These are phyloP conservation scores for Leishmania aethiopica DNA, from an alignment of 208 protist genomes.

Conservation along the genomic window DNA sequence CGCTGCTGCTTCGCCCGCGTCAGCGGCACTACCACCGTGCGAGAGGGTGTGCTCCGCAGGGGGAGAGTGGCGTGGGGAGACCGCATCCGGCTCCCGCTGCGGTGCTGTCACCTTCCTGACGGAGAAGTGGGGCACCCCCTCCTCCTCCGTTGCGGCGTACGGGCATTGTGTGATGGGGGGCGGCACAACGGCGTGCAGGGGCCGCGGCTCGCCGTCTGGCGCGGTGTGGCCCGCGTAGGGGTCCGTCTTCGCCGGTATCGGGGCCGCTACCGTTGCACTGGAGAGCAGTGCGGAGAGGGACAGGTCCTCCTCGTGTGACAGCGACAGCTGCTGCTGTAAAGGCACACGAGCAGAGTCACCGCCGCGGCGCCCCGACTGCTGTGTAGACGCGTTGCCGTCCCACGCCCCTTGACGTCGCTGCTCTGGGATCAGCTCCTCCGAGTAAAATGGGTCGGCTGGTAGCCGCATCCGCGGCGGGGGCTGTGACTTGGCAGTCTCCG, in stretches of 20 bases:
- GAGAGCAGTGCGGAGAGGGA: not conserved
- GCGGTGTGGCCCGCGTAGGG: not conserved
- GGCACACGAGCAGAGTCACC: not conserved
- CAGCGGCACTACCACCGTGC: not conserved
- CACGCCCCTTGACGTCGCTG: not conserved
- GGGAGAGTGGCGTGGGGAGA: not conserved
- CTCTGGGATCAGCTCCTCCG: not conserved
- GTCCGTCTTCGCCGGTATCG: not conserved
- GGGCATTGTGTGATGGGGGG: not conserved
- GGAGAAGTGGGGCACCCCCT: not conserved
- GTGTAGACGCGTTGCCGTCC: not conserved
- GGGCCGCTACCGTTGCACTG: not conserved
- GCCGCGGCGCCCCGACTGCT: not conserved
- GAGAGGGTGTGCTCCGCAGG: not conserved
- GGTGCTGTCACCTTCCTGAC: not conserved
- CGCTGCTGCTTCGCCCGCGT: not conserved
- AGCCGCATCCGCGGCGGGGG: constrained; percentile 21
- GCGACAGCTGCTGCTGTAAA: not conserved
- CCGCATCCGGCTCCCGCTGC: not conserved
- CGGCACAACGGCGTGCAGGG: not conserved
- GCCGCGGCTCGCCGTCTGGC: not conserved
- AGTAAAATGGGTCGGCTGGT: not conserved
- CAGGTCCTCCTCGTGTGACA: not conserved
- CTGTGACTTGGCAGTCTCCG: not conserved
- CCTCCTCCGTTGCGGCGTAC: not conserved